These are phyloP conservation scores for Arthrobotrys musiformis DNA, from an alignment of 2,329 filamentous ascomycete genomes.

Conservation along the genomic window DNA sequence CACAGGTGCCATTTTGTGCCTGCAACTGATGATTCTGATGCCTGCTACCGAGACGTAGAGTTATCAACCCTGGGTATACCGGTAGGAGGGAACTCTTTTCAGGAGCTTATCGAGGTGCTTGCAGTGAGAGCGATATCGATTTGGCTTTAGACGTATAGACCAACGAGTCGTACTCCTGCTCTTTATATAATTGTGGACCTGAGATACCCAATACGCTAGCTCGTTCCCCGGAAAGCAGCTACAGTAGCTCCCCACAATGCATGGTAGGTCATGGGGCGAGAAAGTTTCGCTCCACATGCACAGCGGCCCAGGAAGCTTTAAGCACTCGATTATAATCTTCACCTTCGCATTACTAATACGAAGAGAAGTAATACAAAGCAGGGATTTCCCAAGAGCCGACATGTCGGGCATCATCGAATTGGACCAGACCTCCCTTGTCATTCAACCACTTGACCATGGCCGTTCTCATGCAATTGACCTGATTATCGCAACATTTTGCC, in stretches of 20 bases:
- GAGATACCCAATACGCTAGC: neutral
- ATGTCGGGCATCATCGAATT: neutral
- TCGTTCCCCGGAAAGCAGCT: neutral
- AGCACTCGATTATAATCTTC: neutral
- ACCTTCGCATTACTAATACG: neutral
- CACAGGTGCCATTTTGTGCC: slow-evolving; percentile 47
- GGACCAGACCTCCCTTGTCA: slow-evolving; percentile 13
- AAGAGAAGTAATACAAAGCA: neutral
- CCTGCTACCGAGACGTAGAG: neutral
- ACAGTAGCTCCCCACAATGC: neutral
- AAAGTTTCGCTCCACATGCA: slow-evolving; percentile 1
- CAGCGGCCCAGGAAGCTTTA: neutral
- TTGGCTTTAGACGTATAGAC: neutral
- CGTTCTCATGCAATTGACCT: slow-evolving; percentile 17
- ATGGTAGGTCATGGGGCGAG: neutral
- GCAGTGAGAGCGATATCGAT: neutral
- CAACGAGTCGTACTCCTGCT: neutral
- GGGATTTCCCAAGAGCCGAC: neutral
- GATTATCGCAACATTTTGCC: slow-evolving; percentile 12
- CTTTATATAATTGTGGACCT: slow-evolving; percentile 1
- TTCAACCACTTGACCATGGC: slow-evolving; percentile 24
- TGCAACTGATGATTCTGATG: neutral
- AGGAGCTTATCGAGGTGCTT: slow-evolving; percentile 4
- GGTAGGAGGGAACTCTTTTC: neutral
- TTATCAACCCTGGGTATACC: neutral